A percentile compares a stretch with the other conserved stretches of the same genome.
Conservation (phyloP, 805 yeast genomes). For the Maudiozyma serrabonitensis region DNA sequence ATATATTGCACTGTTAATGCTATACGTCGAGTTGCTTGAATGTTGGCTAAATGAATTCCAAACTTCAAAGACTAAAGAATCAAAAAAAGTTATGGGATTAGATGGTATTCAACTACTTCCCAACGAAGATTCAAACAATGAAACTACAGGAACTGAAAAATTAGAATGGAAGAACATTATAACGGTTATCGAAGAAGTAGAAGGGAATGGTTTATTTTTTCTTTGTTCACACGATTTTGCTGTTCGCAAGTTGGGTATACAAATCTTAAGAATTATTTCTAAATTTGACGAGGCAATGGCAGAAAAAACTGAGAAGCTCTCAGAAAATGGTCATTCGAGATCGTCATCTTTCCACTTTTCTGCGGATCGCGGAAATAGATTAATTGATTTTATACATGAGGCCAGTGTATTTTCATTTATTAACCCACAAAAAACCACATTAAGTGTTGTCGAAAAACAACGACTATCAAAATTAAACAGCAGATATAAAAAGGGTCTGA, state of each 20-base stretch:
- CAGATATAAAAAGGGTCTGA: constrained; percentile 50
- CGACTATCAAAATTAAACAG: constrained; percentile 53
- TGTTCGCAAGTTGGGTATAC: constrained; percentile 64
- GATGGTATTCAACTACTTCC: constrained; percentile 24
- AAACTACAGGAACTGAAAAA: constrained; percentile 40
- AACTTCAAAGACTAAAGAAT: constrained; percentile 24
- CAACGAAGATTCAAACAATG: constrained; percentile 13
- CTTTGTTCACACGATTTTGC: constrained; percentile 78
- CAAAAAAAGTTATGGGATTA: constrained; percentile 24
- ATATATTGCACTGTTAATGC: constrained; percentile 47
- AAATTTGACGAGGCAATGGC: constrained; percentile 78
- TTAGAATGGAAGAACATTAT: constrained; percentile 69
- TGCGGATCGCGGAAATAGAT: constrained; percentile 67
- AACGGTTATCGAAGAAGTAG: constrained; percentile 86
- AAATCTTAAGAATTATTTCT: constrained; percentile 68
- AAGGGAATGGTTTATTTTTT: constrained; percentile 90
- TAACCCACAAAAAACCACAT: constrained; percentile 36
- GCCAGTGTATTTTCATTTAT: constrained; percentile 59
- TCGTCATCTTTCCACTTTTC: constrained; percentile 56
- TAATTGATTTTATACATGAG: constrained; percentile 66
- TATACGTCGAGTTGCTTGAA: constrained; percentile 70
- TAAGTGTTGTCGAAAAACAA: constrained; percentile 69
- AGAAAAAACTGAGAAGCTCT: constrained; percentile 32
- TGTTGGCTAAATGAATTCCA: constrained; percentile 72
- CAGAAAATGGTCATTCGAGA: constrained; percentile 34